phyloP scores from a whole-genome alignment of 2,329 filamentous ascomycete species.

The Tolypocladium cylindrosporum region DNA sequence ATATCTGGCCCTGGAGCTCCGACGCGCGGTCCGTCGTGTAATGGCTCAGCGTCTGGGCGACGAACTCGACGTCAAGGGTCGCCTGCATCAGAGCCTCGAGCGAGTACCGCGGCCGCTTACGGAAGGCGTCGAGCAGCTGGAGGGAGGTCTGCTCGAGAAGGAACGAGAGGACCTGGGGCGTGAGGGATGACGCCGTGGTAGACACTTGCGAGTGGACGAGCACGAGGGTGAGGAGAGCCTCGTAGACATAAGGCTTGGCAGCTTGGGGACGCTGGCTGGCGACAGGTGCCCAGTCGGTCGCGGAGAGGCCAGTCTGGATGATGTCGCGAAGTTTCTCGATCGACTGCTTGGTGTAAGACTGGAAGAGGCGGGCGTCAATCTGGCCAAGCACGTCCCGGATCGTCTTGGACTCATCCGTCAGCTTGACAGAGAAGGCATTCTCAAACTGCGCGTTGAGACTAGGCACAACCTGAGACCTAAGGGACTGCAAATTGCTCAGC shows the following conservation, averaged over 20 bases:
- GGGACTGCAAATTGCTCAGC: constrained; percentile 78
- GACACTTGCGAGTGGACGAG: constrained; percentile 86
- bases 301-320: constrained; percentile 63
- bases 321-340: constrained; percentile 58
- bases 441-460: constrained; percentile 89
- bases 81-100: constrained; percentile 89
- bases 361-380: constrained; percentile 85
- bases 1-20: constrained; percentile 80
- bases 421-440: constrained; percentile 83
- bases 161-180: constrained; percentile 72
- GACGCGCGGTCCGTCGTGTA: constrained; percentile 79
- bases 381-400: constrained; percentile 84
- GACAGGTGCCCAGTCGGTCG: constrained; percentile 60
- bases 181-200: constrained; percentile 67
- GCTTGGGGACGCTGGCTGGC: constrained; percentile 52
- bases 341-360: constrained; percentile 77
- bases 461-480: constrained; percentile 75
- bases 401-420: constrained; percentile 87
- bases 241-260: constrained; percentile 83
- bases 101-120: constrained; percentile 55
- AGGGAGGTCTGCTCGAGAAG: constrained; percentile 73
- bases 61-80: constrained; percentile 92
- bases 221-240: constrained; percentile 73
- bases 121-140: constrained; percentile 75
- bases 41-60: constrained; percentile 83